phyloP scores from a whole-genome alignment of 2,329 filamentous ascomycete species.

The Didymella sp. region DNA sequence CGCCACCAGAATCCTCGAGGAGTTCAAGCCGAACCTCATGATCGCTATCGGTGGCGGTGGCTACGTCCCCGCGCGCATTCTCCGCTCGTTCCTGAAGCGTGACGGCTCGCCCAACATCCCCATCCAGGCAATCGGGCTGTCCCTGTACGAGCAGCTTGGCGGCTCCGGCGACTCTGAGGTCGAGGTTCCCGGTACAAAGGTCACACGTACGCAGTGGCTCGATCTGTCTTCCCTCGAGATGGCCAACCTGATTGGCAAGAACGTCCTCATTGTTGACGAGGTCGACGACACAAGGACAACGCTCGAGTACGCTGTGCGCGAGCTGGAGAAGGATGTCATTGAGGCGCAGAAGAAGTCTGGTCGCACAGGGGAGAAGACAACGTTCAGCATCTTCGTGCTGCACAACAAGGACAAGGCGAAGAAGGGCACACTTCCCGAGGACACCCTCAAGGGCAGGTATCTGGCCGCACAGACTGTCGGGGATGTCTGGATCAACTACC shows the following conservation, averaged over 20 bases:
- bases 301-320: conserved; percentile 89
- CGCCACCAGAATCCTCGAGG: conserved; percentile 78
- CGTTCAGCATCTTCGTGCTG: conserved; percentile 93
- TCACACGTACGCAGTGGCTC: conserved; percentile 97
- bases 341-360: conserved; percentile 76
- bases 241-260: conserved; percentile 88
- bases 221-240: conserved; percentile 87
- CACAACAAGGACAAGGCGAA: conserved; percentile 99
- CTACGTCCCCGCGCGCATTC: conserved; percentile 94
- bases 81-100: conserved; percentile 93
- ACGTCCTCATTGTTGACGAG: conserved; percentile 91
- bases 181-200: conserved; percentile 87
- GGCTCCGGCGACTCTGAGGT: conserved; percentile 66
- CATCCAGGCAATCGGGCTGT: conserved; percentile 98
- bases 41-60: conserved; percentile 98
- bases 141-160: conserved; percentile 87
- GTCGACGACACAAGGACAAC: conserved; percentile 95
- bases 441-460: conserved; percentile 81
- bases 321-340: conserved; percentile 94
- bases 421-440: conserved; percentile 82
- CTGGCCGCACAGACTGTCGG: conserved; percentile 83
- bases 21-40: conserved; percentile 93
- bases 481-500: conserved; percentile 99
- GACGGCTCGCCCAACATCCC: conserved; percentile 90
- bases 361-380: conserved; percentile 73